phyloP scores from a whole-genome alignment of 108 stramenopile species.

The Stephanodiscus triporus region DNA sequence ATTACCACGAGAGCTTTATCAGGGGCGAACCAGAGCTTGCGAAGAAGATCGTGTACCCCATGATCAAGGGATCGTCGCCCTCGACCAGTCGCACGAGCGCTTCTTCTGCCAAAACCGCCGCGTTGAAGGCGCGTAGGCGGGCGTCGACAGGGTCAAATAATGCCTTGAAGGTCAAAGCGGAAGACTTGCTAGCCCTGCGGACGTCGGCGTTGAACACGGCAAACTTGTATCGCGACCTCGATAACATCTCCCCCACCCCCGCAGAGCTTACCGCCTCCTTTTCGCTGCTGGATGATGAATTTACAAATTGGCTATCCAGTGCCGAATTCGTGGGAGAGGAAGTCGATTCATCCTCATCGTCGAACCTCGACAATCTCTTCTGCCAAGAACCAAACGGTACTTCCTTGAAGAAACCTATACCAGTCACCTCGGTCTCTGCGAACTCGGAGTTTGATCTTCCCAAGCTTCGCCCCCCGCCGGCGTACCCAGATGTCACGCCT shows the following conservation, averaged over 20 bases:
- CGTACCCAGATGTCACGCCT: background rate
- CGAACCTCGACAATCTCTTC: background rate
- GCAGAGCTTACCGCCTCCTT: background rate
- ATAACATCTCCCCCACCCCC: constrained; percentile 14
- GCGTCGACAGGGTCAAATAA: constrained; percentile 28
- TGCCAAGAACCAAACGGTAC: background rate
- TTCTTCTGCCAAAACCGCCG: background rate
- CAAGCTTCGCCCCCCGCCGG: background rate
- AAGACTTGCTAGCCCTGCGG: background rate
- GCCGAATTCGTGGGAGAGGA: constrained; percentile 1
- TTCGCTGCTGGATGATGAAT: background rate
- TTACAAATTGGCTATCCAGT: constrained; percentile 11
- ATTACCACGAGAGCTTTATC: constrained; percentile 37
- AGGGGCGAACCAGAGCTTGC: constrained; percentile 31
- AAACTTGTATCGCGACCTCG: background rate
- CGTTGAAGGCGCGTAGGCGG: constrained; percentile 20
- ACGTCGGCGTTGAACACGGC: background rate
- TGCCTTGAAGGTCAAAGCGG: background rate
- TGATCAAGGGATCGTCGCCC: constrained; percentile 9
- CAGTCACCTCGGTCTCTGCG: constrained; percentile 9
- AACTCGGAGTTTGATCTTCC: constrained; percentile 9
- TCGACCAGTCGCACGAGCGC: background rate
- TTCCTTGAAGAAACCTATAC: background rate
- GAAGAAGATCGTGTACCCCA: constrained; percentile 30
- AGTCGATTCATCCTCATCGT: background rate